These are phyloP conservation scores for Tetrahymena thermophila DNA, from an alignment of 73 alveolate species.

Conservation along the genomic window DNA sequence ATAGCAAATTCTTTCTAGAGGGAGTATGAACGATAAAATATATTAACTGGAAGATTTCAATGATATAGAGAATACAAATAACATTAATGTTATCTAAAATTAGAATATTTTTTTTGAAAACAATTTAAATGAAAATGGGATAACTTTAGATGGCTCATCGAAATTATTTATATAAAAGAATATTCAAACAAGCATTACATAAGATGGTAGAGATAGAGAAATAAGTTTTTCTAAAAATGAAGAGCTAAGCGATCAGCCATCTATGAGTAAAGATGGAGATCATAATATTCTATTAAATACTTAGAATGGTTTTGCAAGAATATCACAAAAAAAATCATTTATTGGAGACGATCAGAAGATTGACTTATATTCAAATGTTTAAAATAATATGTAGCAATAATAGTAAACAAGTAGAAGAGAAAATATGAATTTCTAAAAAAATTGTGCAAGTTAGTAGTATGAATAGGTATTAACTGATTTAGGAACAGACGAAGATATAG, in stretches of 20 bases:
- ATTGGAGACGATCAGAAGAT: background rate
- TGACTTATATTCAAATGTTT: background rate
- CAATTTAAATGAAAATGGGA: background rate
- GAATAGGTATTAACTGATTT: background rate
- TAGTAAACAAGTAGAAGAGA: background rate
- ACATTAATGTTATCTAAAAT: background rate
- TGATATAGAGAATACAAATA: background rate
- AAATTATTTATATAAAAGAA: background rate
- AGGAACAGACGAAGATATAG: background rate
- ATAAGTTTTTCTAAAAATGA: background rate
- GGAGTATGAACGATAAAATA: background rate
- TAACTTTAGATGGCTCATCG: background rate
- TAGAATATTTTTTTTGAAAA: background rate
- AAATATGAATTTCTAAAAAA: background rate
- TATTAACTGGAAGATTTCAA: background rate
- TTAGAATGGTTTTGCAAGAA: background rate
- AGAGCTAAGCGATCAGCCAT: background rate
- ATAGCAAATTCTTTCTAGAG: background rate
- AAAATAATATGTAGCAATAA: background rate
- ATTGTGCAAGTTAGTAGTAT: background rate
- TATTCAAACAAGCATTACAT: background rate
- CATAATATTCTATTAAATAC: background rate
- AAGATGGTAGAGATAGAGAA: background rate
- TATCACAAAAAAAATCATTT: background rate
- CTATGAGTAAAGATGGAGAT: background rate